These are phyloP conservation scores for Millerozyma miso DNA, from an alignment of 805 yeast genomes.

Conservation along the genomic window DNA sequence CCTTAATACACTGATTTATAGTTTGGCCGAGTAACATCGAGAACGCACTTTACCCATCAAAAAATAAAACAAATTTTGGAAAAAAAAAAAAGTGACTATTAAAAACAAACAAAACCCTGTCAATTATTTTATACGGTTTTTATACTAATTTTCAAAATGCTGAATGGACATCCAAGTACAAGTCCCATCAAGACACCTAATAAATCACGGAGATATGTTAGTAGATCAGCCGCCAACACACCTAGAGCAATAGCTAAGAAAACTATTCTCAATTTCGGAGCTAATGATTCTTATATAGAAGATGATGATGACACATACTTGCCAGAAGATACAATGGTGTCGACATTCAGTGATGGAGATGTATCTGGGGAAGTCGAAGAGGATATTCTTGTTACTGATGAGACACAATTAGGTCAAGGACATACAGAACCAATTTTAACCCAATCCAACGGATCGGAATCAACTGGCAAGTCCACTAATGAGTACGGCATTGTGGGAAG, in stretches of 20 bases:
- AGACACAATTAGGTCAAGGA: constrained; percentile 4
- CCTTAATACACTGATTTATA: too few species aligned
- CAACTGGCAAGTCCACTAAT: neutral
- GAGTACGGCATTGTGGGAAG: neutral
- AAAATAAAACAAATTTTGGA: too few species aligned
- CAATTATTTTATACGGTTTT: too few species aligned
- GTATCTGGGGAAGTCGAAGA: constrained; percentile 15
- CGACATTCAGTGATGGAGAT: constrained; percentile 15
- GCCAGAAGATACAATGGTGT: constrained; percentile 17
- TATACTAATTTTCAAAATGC: neutral
- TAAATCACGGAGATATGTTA: constrained; percentile 5
- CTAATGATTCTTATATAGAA: constrained; percentile 30
- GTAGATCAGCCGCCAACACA: constrained; percentile 3
- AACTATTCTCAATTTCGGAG: constrained; percentile 16
- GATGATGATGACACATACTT: constrained; percentile 38
- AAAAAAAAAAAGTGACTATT: neutral
- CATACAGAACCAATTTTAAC: neutral
- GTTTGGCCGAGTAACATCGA: too few species aligned
- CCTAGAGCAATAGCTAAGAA: constrained; percentile 12
- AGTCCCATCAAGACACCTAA: constrained; percentile 5
- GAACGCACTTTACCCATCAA: neutral
- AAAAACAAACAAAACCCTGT: constrained; percentile 1
- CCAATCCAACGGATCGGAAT: constrained; percentile 3
- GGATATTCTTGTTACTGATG: constrained; percentile 7
- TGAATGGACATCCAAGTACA: neutral